A percentile compares a stretch with the other conserved stretches of the same genome.
phyloP scores from a whole-genome alignment of 441 rosid species.

The Jatropha multifida region DNA sequence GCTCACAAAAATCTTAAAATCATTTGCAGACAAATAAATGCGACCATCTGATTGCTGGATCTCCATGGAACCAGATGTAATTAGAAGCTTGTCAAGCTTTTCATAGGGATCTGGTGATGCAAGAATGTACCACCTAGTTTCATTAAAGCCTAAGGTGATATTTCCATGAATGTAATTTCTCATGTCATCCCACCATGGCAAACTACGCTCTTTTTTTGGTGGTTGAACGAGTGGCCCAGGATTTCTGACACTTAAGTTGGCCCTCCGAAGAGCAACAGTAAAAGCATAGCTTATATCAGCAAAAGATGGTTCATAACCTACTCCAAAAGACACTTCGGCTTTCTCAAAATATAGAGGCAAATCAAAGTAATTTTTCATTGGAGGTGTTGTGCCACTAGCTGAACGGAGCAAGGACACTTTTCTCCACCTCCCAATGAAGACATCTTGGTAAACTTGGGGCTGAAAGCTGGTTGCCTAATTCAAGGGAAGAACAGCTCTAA shows the following conservation, averaged over 20 bases:
- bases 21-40: constrained; percentile 65
- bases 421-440: constrained; percentile 97
- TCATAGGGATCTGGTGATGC: constrained; percentile 98
- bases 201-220: constrained; percentile 83
- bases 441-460: constrained; percentile 92
- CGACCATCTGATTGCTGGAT: constrained; percentile 95
- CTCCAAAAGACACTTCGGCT: constrained; percentile 88
- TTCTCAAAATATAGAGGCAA: constrained; percentile 75
- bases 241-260: constrained; percentile 79
- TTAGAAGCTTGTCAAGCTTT: constrained; percentile 83
- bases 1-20: constrained; percentile 82
- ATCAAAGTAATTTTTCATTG: constrained; percentile 85
- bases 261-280: constrained; percentile 98
- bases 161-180: constrained; percentile 92
- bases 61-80: constrained; percentile 70
- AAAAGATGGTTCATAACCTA: constrained; percentile 95
- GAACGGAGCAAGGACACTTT: constrained; percentile 94
- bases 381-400: constrained; percentile 97
- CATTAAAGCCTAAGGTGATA: constrained; percentile 62
- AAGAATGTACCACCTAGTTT: constrained; percentile 73
- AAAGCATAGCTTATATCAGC: constrained; percentile 98
- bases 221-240: constrained; percentile 54
- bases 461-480: constrained; percentile 95
- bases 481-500: constrained; percentile 29
- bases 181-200: constrained; percentile 99